Evolutionary conservation across 2,329 filamentous ascomycete species (phyloP).

Genomic region (Xylariaceae sp.): DNA sequence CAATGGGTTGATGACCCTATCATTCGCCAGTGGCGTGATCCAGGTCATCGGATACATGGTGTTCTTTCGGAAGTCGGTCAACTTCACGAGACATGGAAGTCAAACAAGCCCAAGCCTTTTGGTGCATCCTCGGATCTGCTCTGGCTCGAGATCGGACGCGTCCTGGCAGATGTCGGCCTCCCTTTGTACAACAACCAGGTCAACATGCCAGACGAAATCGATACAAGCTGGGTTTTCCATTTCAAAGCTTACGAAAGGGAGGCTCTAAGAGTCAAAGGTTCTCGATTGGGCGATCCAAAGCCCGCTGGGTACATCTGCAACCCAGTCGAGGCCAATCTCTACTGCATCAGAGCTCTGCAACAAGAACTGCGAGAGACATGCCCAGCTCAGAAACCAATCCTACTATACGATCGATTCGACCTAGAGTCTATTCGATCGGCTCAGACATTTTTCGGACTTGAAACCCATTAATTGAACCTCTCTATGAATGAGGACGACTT

Average conservation of each 20-base stretch:
- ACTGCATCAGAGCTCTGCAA: slow-evolving; percentile 12
- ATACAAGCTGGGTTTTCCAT: slow-evolving; percentile 10
- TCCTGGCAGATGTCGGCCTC: slow-evolving; percentile 5
- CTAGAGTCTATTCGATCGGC: background rate
- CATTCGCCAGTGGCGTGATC: slow-evolving; percentile 8
- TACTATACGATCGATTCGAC: slow-evolving; percentile 8
- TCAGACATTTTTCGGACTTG: slow-evolving; percentile 7
- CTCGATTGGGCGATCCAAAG: slow-evolving; percentile 6
- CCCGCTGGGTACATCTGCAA: slow-evolving; percentile 8
- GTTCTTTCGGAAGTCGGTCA: slow-evolving; percentile 3
- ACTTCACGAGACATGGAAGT: slow-evolving; percentile 4
- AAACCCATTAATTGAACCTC: slow-evolving; percentile 2
- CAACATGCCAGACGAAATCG: slow-evolving; percentile 10
- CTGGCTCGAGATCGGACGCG: slow-evolving; percentile 4
- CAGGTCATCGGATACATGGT: slow-evolving; percentile 2
- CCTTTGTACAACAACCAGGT: slow-evolving; percentile 12
- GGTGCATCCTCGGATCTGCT: slow-evolving; percentile 1
- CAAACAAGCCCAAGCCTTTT: slow-evolving; percentile 2
- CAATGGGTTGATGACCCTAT: slow-evolving; percentile 8
- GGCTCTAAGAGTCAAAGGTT: slow-evolving; percentile 5
- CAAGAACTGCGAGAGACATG: slow-evolving; percentile 7
- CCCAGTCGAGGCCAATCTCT: slow-evolving; percentile 8
- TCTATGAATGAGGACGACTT: background rate
- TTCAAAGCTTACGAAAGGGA: slow-evolving; percentile 9
- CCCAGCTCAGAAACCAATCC: slow-evolving; percentile 2